Percentiles rank a stretch among this genome's conserved stretches.
Conservation (phyloP, 306 rosid genomes). For the Oemleria cerasiformis region DNA sequence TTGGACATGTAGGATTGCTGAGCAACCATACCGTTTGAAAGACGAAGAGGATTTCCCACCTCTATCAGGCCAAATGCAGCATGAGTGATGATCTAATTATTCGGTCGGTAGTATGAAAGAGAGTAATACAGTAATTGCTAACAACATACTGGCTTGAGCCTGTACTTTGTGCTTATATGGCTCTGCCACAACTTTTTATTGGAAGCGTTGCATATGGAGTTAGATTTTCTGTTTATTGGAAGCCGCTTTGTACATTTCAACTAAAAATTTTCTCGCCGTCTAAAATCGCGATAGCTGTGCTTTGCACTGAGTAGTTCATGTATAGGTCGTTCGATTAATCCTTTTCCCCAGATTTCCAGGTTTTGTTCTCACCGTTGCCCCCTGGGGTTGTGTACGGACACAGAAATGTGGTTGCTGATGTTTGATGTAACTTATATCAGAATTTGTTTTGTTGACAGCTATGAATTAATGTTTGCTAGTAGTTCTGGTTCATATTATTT, state of each 20-base stretch:
- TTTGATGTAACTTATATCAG: constrained; percentile 27
- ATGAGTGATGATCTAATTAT: constrained; percentile 9
- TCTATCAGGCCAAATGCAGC: constrained; percentile 32
- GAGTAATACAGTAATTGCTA: constrained; percentile 28
- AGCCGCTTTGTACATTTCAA: constrained; percentile 33
- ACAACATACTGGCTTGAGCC: constrained; percentile 31
- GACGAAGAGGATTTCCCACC: constrained; percentile 64
- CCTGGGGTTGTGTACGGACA: constrained; percentile 19
- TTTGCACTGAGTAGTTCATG: constrained; percentile 19
- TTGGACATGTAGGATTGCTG: constrained; percentile 45
- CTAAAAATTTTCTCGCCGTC: constrained; percentile 9
- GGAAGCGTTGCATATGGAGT: constrained; percentile 32
- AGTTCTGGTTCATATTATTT: too few species aligned
- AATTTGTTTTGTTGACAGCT: constrained; percentile 6
- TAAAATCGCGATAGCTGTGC: constrained; percentile 17
- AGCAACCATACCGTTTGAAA: constrained; percentile 47
- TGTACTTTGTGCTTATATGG: constrained; percentile 12
- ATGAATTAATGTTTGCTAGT: neutral
- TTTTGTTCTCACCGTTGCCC: constrained; percentile 23
- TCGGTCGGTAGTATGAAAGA: constrained; percentile 25
- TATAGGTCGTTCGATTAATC: constrained; percentile 29
- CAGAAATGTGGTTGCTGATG: constrained; percentile 24
- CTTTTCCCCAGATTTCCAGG: constrained; percentile 3
- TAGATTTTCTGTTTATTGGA: constrained; percentile 23
- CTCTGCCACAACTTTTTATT: constrained; percentile 15